Percentiles rank a stretch among this genome's conserved stretches.
Evolutionary conservation across 2,329 filamentous ascomycete genomes (phyloP).

Genomic region (Fusarium oligoseptatum): DNA sequence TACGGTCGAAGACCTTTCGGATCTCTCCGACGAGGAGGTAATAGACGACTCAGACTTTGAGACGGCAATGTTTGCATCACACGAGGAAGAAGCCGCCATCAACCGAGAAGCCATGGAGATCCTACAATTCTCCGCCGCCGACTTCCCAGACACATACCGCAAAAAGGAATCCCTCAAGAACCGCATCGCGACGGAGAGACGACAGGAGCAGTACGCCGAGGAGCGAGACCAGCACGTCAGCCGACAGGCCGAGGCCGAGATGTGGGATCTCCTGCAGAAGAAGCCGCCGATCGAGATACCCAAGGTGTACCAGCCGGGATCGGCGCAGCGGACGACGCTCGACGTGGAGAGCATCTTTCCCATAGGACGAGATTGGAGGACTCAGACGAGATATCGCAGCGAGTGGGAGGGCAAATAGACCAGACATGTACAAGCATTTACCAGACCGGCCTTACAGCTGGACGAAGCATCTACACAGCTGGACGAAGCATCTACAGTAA

Average conservation of each 20-base stretch:
- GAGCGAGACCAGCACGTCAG: constrained; percentile 56
- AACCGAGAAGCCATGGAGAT: constrained; percentile 58
- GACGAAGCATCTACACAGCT: not conserved
- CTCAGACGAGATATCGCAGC: constrained; percentile 51
- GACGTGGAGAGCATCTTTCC: constrained; percentile 55
- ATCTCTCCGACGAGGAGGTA: constrained; percentile 21
- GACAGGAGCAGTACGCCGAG: constrained; percentile 61
- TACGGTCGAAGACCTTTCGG: not conserved
- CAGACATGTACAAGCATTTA: not conserved
- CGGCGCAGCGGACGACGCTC: constrained; percentile 45
- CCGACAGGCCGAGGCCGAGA: constrained; percentile 56
- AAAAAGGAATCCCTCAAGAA: constrained; percentile 53
- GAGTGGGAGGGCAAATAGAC: constrained; percentile 57
- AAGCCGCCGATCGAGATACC: constrained; percentile 53
- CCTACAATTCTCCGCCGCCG: constrained; percentile 56
- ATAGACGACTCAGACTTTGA: constrained; percentile 36
- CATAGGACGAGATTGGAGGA: constrained; percentile 56
- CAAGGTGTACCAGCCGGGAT: constrained; percentile 49
- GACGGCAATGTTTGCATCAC: constrained; percentile 7
- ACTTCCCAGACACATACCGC: constrained; percentile 54
- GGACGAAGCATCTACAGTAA: not conserved
- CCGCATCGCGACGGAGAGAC: constrained; percentile 57
- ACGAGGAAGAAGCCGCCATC: constrained; percentile 50
- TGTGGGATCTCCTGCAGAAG: constrained; percentile 62
- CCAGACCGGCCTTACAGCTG: not conserved